These are phyloP conservation scores for Guyanaporus albipodus DNA, from an alignment of 768 basidiomycete species.

Conservation along the genomic window DNA sequence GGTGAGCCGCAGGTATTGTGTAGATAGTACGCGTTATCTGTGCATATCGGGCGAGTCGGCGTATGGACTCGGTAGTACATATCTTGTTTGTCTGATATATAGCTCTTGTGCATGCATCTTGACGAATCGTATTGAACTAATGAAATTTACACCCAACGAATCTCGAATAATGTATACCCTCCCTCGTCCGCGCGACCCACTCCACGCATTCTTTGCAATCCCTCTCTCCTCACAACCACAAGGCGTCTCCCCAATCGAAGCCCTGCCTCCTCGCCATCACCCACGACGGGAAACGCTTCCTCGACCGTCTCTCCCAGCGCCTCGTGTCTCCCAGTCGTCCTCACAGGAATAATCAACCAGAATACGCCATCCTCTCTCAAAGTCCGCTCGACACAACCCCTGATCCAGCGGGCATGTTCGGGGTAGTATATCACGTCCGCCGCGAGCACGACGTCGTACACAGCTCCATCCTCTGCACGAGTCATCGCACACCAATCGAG, in stretches of 20 bases:
- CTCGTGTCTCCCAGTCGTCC: constrained; percentile 61
- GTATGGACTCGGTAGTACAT: constrained; percentile 4
- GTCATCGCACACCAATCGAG: constrained; percentile 66
- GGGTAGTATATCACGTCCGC: constrained; percentile 80
- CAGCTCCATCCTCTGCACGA: constrained; percentile 14
- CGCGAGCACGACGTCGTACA: constrained; percentile 68
- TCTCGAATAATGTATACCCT: constrained; percentile 64
- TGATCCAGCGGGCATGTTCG: constrained; percentile 66
- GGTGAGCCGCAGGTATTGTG: constrained; percentile 4
- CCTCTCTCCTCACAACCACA: constrained; percentile 45
- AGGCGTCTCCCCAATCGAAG: constrained; percentile 31
- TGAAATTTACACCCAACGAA: constrained; percentile 52
- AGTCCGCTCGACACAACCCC: constrained; percentile 50
- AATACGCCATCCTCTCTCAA: constrained; percentile 50
- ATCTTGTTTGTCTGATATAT: background rate
- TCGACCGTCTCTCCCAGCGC: constrained; percentile 56
- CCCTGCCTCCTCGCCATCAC: background rate
- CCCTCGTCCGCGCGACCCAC: constrained; percentile 67
- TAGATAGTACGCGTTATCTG: constrained; percentile 8
- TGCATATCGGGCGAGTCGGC: constrained; percentile 6
- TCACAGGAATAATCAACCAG: constrained; percentile 69
- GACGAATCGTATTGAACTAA: no score
- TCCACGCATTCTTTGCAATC: constrained; percentile 46
- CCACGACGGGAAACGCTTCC: constrained; percentile 41
- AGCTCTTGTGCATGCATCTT: background rate